Base-by-base conservation (phyloP, 257 asterid genomes). In the Solanum appendiculatum region DNA sequence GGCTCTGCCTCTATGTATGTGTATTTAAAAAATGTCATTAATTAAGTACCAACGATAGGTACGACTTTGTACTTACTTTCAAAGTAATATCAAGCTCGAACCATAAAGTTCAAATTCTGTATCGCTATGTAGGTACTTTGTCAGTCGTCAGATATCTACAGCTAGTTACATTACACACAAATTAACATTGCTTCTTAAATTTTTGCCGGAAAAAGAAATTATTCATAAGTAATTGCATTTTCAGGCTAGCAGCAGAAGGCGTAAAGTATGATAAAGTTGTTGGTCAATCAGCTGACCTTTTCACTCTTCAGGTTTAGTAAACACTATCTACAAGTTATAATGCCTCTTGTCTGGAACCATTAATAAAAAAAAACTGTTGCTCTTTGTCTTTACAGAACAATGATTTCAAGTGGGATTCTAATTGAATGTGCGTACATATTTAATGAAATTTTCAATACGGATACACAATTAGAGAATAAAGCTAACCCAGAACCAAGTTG, bases 261-360 rank as follows among this genome's bases (percentile, higher is more conserved):
- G 89, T 97, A 80, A 93, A 94, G 87, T 97, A 93, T n/a, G 98
- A 97, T 84, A 95, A 95, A 94, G 99, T 97, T 33, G 77, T 95
- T 3, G 99, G 98, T 34, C 99, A 95, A 90, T 97, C 98, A 16
- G 99, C 98, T 7, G 99, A 97, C 87, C 98, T 97, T 84, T 97
- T 95, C 89, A 86, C 93, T 66, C 99, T 97, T 90, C 99, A 96
- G 98, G 99, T 96, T 84, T 44, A 29, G 87, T 84, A 54, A 20
- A 23, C 44, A 31, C 39, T 85, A 82, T 56, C 29, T 20, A 5
- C 37, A 64, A 69, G 25, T 25, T 37, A 37, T 21, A 23, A 39
- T 63, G 37, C 37, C 42, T 37, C 72, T 48, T 42, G 21, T n/a
- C 60, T 16, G 29, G 3, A 80, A 4, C 42, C 1, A 13, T 80